Conservation (phyloP, 306 rosid genomes). For the Mucuna pruriens region DNA sequence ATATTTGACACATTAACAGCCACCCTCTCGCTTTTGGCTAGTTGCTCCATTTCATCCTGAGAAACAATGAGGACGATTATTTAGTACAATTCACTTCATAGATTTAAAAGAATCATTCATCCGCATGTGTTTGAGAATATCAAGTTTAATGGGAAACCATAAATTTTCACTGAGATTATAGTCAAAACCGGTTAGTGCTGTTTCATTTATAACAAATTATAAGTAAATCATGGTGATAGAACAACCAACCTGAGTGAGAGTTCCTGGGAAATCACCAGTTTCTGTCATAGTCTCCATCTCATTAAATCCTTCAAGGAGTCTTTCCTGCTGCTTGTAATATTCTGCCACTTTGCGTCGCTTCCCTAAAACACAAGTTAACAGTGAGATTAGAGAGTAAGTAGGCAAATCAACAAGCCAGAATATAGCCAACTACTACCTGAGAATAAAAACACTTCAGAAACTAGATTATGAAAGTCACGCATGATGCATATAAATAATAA, state of each 20-base stretch:
- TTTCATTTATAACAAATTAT: neutral
- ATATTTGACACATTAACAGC: slow-evolving; percentile 66
- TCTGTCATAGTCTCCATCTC: slow-evolving; percentile 80
- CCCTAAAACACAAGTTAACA: slow-evolving; percentile 44
- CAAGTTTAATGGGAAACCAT: neutral
- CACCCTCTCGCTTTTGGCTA: slow-evolving; percentile 68
- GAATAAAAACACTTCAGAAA: no score
- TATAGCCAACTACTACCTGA: neutral
- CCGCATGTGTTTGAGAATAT: neutral
- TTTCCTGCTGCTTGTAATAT: slow-evolving; percentile 76
- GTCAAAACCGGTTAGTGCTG: neutral
- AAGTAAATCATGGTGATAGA: slow-evolving; percentile 20
- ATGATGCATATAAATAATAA: no score
- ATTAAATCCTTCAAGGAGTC: slow-evolving; percentile 76
- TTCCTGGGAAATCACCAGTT: slow-evolving; percentile 64
- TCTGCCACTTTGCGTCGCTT: slow-evolving; percentile 63
- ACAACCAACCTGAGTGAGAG: slow-evolving; percentile 67
- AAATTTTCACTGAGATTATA: neutral
- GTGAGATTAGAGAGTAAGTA: neutral
- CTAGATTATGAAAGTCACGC: no score
- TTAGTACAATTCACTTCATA: neutral
- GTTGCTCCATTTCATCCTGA: slow-evolving; percentile 74
- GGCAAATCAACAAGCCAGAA: neutral
- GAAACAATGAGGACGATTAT: neutral
- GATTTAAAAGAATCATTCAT: neutral